A percentile compares a stretch with the other conserved stretches of the same genome.
Conservation (phyloP, 2,329 filamentous ascomycete species). For the Zymoseptoria ardabiliae region DNA sequence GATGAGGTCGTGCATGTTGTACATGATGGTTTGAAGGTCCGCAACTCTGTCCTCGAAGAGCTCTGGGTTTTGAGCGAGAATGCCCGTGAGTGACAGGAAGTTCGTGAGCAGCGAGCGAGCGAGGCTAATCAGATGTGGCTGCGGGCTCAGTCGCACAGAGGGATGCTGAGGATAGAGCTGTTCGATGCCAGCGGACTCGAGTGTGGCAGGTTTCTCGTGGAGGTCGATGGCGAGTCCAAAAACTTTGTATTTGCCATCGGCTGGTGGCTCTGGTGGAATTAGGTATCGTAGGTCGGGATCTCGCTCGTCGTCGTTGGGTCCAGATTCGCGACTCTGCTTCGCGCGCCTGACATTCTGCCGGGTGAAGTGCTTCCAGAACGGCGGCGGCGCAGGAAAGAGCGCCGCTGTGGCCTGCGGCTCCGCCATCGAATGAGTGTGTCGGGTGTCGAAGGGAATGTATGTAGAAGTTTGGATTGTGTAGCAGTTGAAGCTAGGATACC, state of each 20-base stretch:
- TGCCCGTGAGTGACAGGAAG: constrained; percentile 75
- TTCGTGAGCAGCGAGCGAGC: constrained; percentile 81
- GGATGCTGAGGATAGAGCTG: constrained; percentile 56
- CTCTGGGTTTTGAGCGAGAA: constrained; percentile 57
- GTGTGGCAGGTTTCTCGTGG: constrained; percentile 55
- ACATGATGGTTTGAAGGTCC: constrained; percentile 72
- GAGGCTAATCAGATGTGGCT: constrained; percentile 58
- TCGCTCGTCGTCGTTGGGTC: constrained; percentile 5
- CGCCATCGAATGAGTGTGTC: constrained; percentile 45
- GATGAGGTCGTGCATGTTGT: constrained; percentile 87
- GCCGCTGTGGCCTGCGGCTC: constrained; percentile 45
- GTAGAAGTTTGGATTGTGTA: neutral
- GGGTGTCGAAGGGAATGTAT: neutral
- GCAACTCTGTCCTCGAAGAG: constrained; percentile 63
- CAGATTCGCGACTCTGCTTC: constrained; percentile 22
- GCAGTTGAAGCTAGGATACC: neutral
- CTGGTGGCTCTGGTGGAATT: constrained; percentile 67
- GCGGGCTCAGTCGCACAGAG: constrained; percentile 35
- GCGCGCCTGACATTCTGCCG: constrained; percentile 61
- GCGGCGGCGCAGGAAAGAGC: constrained; percentile 77
- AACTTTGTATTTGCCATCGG: constrained; percentile 64
- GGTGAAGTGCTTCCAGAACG: constrained; percentile 86
- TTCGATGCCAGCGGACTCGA: constrained; percentile 63
- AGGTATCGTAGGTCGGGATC: constrained; percentile 63
- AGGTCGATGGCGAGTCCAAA: constrained; percentile 63